Evolutionary conservation across 345 rosid species (phyloP).

Genomic region (Salix udensis): DNA sequence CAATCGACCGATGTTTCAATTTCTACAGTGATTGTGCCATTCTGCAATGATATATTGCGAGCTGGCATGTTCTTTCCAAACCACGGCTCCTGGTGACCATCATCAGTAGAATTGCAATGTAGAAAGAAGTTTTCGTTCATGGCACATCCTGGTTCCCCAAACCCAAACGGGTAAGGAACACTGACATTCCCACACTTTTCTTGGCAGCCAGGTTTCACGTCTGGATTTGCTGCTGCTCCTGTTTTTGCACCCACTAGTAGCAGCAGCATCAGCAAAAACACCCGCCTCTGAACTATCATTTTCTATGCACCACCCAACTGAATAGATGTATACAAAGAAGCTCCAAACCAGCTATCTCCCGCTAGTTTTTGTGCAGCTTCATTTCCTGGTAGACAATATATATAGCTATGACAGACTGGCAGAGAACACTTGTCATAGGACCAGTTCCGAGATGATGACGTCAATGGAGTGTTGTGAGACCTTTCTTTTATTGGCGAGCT

Average conservation of each 20-base stretch:
- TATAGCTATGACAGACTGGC: neutral
- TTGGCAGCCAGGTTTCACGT: neutral
- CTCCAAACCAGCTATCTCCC: neutral
- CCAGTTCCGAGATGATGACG: neutral
- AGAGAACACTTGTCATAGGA: neutral
- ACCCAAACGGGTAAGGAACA: constrained; percentile 31
- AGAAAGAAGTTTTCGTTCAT: neutral
- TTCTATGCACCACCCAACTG: neutral
- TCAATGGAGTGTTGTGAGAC: neutral
- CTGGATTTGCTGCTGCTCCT: neutral
- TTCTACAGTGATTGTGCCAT: constrained; percentile 4
- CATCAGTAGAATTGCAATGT: neutral
- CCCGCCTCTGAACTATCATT: neutral
- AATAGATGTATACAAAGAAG: neutral
- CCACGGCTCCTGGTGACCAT: neutral
- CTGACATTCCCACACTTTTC: constrained; percentile 20
- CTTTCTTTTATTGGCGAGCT: neutral
- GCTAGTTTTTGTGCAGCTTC: neutral
- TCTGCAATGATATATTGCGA: neutral
- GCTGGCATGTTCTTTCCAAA: neutral
- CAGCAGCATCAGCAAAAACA: neutral
- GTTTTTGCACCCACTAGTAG: neutral
- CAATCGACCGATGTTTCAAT: neutral
- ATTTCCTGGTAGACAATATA: neutral
- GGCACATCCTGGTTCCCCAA: constrained; percentile 8